These are phyloP conservation scores for Populus hybrid DNA, from an alignment of 441 rosid species.

Conservation along the genomic window DNA sequence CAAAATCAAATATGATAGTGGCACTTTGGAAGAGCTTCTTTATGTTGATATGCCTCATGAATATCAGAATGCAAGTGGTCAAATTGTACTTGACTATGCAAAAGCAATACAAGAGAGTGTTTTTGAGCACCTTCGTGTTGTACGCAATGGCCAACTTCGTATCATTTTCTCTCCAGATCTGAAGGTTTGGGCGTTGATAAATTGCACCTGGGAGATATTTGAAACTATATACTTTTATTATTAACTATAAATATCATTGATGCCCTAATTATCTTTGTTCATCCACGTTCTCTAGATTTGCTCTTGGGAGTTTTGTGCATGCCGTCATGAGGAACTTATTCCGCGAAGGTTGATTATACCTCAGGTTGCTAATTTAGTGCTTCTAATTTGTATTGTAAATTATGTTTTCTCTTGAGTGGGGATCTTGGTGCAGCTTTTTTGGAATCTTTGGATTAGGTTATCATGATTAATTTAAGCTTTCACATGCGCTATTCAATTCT, in stretches of 20 bases:
- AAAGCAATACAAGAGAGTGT: conserved; percentile 99
- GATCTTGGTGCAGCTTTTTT: neutral
- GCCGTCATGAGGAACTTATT: conserved; percentile 96
- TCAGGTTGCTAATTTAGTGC: conserved; percentile 51
- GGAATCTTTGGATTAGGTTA: neutral
- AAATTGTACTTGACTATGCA: conserved; percentile 92
- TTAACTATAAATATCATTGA: conserved; percentile 1
- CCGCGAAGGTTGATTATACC: conserved; percentile 88
- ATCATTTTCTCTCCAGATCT: conserved; percentile 91
- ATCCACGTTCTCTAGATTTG: conserved; percentile 54
- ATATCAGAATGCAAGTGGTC: conserved; percentile 86
- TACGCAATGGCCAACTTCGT: conserved; percentile 94
- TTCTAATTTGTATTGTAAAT: neutral
- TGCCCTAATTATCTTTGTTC: conserved; percentile 4
- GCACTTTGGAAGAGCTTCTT: conserved; percentile 91
- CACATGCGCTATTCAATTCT: neutral
- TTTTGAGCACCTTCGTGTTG: conserved; percentile 97
- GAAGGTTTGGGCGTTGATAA: conserved; percentile 47
- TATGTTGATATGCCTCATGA: conserved; percentile 98
- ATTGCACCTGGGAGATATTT: neutral
- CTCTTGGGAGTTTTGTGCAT: conserved; percentile 99
- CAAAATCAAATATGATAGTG: conserved; percentile 98
- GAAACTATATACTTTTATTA: neutral
- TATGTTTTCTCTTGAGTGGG: neutral
- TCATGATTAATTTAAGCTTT: neutral